Conservation (phyloP, 169 alveolate species). For the Ichthyophthirius multifiliis region DNA sequence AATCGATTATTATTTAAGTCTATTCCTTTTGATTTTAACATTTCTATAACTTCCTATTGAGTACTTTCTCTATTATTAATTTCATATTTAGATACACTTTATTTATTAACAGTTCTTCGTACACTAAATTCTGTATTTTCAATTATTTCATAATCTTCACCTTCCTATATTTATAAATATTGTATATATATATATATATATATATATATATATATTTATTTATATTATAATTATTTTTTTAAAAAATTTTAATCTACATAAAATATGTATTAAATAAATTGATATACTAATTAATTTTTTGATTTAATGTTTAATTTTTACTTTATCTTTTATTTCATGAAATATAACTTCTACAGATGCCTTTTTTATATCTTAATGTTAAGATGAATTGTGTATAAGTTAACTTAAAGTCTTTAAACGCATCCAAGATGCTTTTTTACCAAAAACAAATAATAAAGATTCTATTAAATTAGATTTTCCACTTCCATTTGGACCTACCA, state of each 20-base stretch:
- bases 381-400: conserved; percentile 92
- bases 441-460: conserved; percentile 98
- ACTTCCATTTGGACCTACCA: conserved; percentile 99
- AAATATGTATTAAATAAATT: too few species aligned
- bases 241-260: not conserved
- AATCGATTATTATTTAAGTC: conserved; percentile 95
- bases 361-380: conserved; percentile 67
- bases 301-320: too few species aligned
- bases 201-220: too few species aligned
- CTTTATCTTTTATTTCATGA: conserved; percentile 82
- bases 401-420: conserved; percentile 94
- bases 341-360: conserved; percentile 93
- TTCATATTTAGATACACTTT: conserved; percentile 65
- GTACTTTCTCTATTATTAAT: conserved; percentile 88
- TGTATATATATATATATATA: not conserved
- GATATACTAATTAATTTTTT: not conserved
- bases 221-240: not conserved
- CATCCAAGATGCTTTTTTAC: conserved; percentile 95
- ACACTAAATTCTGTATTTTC: conserved; percentile 45
- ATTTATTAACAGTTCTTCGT: conserved; percentile 44
- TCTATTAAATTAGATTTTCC: conserved; percentile 99
- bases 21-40: conserved; percentile 90
- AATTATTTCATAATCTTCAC: conserved; percentile 44
- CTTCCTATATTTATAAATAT: conserved; percentile 15
- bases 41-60: conserved; percentile 88